phyloP scores from a whole-genome alignment of 805 yeast species.

The Maudiozyma saulgeensis region DNA sequence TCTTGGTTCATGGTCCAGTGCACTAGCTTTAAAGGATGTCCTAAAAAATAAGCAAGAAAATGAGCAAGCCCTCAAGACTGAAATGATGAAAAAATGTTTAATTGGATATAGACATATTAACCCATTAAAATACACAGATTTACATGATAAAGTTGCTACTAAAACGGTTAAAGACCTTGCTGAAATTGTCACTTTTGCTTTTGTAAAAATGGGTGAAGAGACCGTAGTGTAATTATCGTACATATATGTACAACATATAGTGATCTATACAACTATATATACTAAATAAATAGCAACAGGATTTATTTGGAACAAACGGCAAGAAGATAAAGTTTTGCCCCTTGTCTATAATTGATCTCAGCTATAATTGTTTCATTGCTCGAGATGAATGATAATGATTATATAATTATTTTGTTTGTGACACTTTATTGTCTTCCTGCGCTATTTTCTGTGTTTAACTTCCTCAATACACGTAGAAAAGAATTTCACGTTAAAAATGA shows the following conservation, averaged over 20 bases:
- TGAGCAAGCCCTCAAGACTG: conserved; percentile 26
- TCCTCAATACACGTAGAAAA: background rate
- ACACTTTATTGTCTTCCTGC: too few relatives aligned
- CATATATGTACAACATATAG: too few relatives aligned
- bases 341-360: too few relatives aligned
- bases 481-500: background rate
- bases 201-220: conserved; percentile 16
- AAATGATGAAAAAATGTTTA: conserved; percentile 48
- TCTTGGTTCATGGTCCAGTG: conserved; percentile 43
- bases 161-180: conserved; percentile 9
- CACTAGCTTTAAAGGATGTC: conserved; percentile 34
- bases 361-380: too few relatives aligned
- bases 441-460: too few relatives aligned
- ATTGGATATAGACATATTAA: conserved; percentile 55
- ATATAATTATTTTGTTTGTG: too few relatives aligned
- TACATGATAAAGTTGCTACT: conserved; percentile 14
- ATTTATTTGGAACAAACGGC: too few relatives aligned
- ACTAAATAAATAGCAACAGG: too few relatives aligned
- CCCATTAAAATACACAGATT: conserved; percentile 28
- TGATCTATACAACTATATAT: too few relatives aligned
- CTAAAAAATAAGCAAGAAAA: conserved; percentile 15
- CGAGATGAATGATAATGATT: too few relatives aligned
- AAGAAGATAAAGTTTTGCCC: too few relatives aligned
- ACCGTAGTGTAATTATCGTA: too few relatives aligned
- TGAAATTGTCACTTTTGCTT: conserved; percentile 19